Evolutionary conservation across 2,329 filamentous ascomycete genomes (phyloP).

Genomic region (Penicillium brevicompactum): DNA sequence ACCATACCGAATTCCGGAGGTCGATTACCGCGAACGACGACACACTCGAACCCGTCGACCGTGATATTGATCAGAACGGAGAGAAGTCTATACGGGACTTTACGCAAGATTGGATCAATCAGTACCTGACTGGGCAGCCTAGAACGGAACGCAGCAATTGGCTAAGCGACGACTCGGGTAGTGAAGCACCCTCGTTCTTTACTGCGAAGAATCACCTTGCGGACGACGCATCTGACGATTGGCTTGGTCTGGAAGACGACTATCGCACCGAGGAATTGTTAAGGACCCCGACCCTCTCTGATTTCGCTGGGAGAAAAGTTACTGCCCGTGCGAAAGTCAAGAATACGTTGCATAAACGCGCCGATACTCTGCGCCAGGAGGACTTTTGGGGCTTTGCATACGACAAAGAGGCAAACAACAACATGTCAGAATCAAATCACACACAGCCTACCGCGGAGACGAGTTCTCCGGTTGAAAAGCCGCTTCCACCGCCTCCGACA

Average conservation of each 20-base stretch:
- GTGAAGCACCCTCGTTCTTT: conserved; percentile 68
- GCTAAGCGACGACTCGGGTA: conserved; percentile 77
- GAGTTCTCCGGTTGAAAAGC: conserved; percentile 40
- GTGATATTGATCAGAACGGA: conserved; percentile 28
- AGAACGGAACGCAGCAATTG: conserved; percentile 75
- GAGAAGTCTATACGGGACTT: conserved; percentile 56
- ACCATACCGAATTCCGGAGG: conserved; percentile 31
- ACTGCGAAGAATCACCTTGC: conserved; percentile 45
- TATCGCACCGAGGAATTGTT: conserved; percentile 40
- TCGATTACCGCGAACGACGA: conserved; percentile 31
- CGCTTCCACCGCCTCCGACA: conserved; percentile 40
- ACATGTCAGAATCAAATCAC: conserved; percentile 37
- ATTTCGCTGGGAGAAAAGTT: conserved; percentile 35
- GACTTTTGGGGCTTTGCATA: conserved; percentile 50
- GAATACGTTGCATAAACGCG: conserved; percentile 39
- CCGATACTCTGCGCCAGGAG: conserved; percentile 46
- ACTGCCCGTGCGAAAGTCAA: conserved; percentile 31
- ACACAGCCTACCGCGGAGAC: conserved; percentile 24
- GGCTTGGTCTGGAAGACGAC: conserved; percentile 46
- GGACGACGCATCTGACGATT: conserved; percentile 47
- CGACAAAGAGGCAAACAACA: conserved; percentile 40
- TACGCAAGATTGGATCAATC: conserved; percentile 83
- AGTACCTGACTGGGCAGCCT: conserved; percentile 73
- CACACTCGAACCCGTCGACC: conserved; percentile 28
- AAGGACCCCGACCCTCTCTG: conserved; percentile 43